Conservation (phyloP, 345 rosid species). For the Acer yangbiense region DNA sequence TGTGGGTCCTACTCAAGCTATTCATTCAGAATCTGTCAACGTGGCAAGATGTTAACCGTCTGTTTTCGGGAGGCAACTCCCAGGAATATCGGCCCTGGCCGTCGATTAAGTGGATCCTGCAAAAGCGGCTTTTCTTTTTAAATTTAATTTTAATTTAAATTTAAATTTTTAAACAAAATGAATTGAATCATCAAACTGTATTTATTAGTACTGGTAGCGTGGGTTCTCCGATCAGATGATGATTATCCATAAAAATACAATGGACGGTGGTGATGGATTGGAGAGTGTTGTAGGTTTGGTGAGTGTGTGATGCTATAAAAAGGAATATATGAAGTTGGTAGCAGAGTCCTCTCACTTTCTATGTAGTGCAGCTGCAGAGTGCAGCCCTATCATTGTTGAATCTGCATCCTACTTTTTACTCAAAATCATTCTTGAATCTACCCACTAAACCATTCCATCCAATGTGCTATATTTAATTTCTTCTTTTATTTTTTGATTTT, state of each 20-base stretch:
- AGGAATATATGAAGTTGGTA: background rate
- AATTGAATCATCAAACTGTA: background rate
- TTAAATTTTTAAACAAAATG: background rate
- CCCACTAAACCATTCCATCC: background rate
- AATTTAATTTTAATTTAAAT: no score
- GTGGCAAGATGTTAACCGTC: constrained; percentile 25
- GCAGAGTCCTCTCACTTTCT: background rate
- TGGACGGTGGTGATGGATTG: no score
- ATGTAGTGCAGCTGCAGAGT: background rate
- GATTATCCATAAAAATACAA: background rate
- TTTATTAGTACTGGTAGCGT: background rate
- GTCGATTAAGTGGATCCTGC: constrained; percentile 21
- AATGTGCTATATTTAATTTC: background rate
- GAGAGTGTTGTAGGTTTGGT: no score
- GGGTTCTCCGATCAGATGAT: constrained; percentile 17
- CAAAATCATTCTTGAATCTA: constrained; percentile 8
- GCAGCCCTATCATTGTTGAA: constrained; percentile 10
- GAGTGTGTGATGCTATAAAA: no score
- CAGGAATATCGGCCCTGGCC: constrained; percentile 36
- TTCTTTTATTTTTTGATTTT: background rate
- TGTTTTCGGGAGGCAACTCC: constrained; percentile 13
- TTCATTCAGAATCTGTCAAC: background rate
- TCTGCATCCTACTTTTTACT: background rate
- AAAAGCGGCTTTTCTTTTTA: constrained; percentile 21
- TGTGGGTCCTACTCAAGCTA: background rate